These are phyloP conservation scores for Backusella australiensis DNA, from an alignment of 192 early-diverging fungal genomes.

Conservation along the genomic window DNA sequence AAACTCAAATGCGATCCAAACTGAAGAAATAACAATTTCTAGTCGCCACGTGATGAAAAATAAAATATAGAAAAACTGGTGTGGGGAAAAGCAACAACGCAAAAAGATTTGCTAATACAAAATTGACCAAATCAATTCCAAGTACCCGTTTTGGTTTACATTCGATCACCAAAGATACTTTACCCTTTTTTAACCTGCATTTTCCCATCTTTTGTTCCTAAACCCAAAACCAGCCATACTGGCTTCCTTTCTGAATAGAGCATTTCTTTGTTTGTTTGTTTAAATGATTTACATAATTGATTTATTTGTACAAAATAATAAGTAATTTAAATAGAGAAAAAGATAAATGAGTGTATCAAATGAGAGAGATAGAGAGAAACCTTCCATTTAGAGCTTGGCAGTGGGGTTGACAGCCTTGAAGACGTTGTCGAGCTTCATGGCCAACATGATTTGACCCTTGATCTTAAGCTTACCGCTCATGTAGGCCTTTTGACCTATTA, in stretches of 20 bases:
- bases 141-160: neutral
- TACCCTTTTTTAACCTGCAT: neutral
- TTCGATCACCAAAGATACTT: neutral
- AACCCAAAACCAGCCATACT: neutral
- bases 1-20: neutral
- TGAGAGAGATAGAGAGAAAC: too few species aligned
- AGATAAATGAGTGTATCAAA: neutral
- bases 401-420: conserved; percentile 49
- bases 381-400: conserved; percentile 57
- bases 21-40: neutral
- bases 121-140: neutral
- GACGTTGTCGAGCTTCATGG: conserved; percentile 68
- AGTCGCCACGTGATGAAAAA: neutral
- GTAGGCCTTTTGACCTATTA: conserved; percentile 80
- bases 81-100: neutral
- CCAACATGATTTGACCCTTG: conserved; percentile 75
- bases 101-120: neutral
- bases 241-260: too few species aligned
- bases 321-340: conserved; percentile 4
- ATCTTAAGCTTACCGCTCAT: conserved; percentile 92
- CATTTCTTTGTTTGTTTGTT: neutral
- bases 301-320: conserved; percentile 7
- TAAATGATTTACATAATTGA: neutral
- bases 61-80: neutral
- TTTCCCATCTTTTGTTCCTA: neutral